phyloP scores from a whole-genome alignment of 2,329 filamentous ascomycete genomes.

The Gaeumannomyces sp. region DNA sequence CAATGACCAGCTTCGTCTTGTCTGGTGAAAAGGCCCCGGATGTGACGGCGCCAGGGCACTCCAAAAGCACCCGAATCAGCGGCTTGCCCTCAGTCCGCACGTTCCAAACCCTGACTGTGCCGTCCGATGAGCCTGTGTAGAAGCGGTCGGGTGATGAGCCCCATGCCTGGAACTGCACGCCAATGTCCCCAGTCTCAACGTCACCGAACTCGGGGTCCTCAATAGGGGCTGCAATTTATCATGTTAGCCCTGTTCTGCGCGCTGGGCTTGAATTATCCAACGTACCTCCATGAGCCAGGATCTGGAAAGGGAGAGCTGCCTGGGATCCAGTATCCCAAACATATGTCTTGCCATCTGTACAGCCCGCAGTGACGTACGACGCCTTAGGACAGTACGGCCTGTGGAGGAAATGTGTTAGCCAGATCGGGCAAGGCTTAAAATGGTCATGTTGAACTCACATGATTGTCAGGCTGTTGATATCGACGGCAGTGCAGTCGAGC shows the following conservation, averaged over 20 bases:
- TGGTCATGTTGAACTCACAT: conserved; percentile 28
- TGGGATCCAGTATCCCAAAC: conserved; percentile 53
- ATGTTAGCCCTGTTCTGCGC: neutral
- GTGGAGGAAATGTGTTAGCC: conserved; percentile 18
- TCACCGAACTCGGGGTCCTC: conserved; percentile 32
- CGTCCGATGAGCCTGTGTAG: conserved; percentile 60
- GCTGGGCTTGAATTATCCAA: conserved; percentile 23
- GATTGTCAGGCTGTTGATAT: conserved; percentile 58
- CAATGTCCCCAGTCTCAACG: conserved; percentile 50
- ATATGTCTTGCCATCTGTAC: conserved; percentile 56
- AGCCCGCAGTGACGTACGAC: conserved; percentile 53
- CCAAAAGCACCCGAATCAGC: conserved; percentile 46
- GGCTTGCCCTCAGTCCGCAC: conserved; percentile 38
- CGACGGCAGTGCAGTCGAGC: conserved; percentile 52
- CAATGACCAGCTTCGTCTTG: conserved; percentile 47
- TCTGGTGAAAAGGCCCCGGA: conserved; percentile 54
- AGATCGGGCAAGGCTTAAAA: neutral
- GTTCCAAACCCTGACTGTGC: conserved; percentile 58
- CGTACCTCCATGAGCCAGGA: conserved; percentile 45
- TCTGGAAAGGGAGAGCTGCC: conserved; percentile 49
- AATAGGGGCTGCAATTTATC: conserved; percentile 23
- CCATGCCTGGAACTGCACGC: conserved; percentile 60
- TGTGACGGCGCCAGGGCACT: conserved; percentile 50
- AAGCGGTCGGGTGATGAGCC: conserved; percentile 49
- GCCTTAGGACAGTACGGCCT: conserved; percentile 45